Percentiles rank a stretch among this genome's conserved stretches.
phyloP scores from a whole-genome alignment of 2,329 filamentous ascomycete species.

The Curvularia lunata region DNA sequence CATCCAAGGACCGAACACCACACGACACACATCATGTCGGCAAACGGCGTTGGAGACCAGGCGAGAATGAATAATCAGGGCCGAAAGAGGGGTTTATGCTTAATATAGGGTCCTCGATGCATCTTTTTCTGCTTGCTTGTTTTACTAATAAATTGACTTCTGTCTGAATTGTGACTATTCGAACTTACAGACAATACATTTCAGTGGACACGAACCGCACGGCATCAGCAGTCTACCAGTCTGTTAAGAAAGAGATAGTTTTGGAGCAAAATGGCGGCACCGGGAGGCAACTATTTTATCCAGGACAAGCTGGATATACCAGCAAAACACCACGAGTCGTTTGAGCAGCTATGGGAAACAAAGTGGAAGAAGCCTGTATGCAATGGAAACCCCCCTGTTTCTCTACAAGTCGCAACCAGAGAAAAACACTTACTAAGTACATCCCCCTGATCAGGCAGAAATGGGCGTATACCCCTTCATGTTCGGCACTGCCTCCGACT shows the following conservation, averaged over 20 bases:
- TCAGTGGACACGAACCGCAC: neutral
- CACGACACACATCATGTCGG: neutral
- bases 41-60: neutral
- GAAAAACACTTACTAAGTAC: neutral
- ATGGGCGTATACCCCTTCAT: conserved; percentile 77
- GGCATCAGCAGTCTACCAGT: neutral
- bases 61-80: neutral
- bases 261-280: conserved; percentile 48
- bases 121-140: neutral
- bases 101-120: neutral
- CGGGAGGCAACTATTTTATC: conserved; percentile 54
- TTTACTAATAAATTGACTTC: neutral
- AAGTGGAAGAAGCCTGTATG: conserved; percentile 74
- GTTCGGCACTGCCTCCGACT: conserved; percentile 71
- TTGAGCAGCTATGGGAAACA: conserved; percentile 68
- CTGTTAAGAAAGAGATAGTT: neutral
- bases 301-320: conserved; percentile 52
- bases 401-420: neutral
- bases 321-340: conserved; percentile 56
- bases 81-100: neutral
- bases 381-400: neutral
- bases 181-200: neutral
- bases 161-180: neutral
- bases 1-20: neutral
- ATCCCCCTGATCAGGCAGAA: conserved; percentile 32